phyloP scores from a whole-genome alignment of 108 stramenopile genomes.

The Cyclotella choctawhatcheeana region DNA sequence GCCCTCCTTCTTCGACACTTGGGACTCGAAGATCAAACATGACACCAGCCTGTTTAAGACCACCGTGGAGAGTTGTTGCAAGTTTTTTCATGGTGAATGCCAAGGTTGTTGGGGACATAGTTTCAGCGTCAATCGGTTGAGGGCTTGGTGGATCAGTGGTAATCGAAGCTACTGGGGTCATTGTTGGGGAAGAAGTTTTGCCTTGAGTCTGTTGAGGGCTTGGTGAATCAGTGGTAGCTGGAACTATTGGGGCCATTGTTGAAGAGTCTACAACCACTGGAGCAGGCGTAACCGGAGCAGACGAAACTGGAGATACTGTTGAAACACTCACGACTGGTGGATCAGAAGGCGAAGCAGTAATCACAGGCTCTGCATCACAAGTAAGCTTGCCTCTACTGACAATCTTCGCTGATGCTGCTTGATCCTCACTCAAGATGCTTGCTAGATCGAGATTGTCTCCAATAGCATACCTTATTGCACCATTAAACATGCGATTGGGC shows the following conservation, averaged over 20 bases:
- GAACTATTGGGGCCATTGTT: slow-evolving; percentile 8
- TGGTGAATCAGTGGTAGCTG: no score
- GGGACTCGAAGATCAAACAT: slow-evolving; percentile 50
- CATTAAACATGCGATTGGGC: slow-evolving; percentile 48
- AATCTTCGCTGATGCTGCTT: slow-evolving; percentile 56
- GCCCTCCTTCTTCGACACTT: slow-evolving; percentile 41
- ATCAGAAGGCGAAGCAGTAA: background rate
- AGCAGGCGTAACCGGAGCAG: slow-evolving; percentile 23
- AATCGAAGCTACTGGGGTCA: no score
- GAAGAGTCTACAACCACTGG: slow-evolving; percentile 12
- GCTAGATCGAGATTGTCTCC: slow-evolving; percentile 22
- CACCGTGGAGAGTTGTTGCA: slow-evolving; percentile 40
- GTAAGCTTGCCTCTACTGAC: slow-evolving; percentile 48
- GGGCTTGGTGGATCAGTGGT: no score
- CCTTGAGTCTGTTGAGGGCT: no score
- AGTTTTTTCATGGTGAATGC: slow-evolving; percentile 26
- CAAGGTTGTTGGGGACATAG: slow-evolving; percentile 18
- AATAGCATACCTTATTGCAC: slow-evolving; percentile 31
- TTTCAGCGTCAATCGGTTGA: no score
- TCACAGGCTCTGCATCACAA: slow-evolving; percentile 30
- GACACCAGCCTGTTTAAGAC: slow-evolving; percentile 35
- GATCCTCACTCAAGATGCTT: slow-evolving; percentile 13
- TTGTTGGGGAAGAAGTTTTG: slow-evolving; percentile 8
- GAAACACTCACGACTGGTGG: background rate
- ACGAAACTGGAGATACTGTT: background rate